These are phyloP conservation scores for Lepiota brunneoincarnata DNA, from an alignment of 768 basidiomycete genomes.

Conservation along the genomic window DNA sequence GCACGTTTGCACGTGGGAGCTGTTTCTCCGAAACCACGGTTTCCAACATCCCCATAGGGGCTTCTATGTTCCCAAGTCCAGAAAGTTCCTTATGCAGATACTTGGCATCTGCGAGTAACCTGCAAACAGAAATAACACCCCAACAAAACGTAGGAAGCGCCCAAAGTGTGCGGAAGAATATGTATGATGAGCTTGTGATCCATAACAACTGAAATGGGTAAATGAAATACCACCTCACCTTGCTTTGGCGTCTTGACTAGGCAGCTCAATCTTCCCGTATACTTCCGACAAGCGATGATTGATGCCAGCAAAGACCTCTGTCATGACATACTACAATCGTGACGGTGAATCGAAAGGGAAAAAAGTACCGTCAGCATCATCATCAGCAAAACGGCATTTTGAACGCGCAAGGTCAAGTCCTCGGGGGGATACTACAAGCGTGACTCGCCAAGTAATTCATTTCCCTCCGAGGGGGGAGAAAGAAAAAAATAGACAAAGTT, in stretches of 20 bases:
- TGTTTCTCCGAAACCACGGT: constrained; percentile 81
- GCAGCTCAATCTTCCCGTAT: constrained; percentile 79
- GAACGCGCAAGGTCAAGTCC: constrained; percentile 5
- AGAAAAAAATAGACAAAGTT: constrained; percentile 11
- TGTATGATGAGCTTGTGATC: constrained; percentile 5
- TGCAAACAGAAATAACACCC: constrained; percentile 24
- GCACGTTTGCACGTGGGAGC: constrained; percentile 35
- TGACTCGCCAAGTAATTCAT: neutral
- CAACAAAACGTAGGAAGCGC: constrained; percentile 1
- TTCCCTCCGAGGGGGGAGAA: constrained; percentile 12
- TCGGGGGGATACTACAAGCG: neutral
- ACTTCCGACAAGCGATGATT: constrained; percentile 89
- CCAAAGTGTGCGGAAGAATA: neutral
- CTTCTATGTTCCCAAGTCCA: constrained; percentile 67
- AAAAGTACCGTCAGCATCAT: constrained; percentile 13
- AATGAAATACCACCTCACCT: constrained; percentile 50
- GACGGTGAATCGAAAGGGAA: neutral
- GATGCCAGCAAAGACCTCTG: constrained; percentile 91
- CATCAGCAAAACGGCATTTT: constrained; percentile 10
- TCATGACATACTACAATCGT: constrained; percentile 79
- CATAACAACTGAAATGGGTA: neutral
- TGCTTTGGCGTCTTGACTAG: constrained; percentile 79
- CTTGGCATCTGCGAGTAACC: constrained; percentile 76
- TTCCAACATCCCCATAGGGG: constrained; percentile 77
- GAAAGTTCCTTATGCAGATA: constrained; percentile 77